Conservation (phyloP, 768 basidiomycete genomes). For the Kondoa malvinella region DNA sequence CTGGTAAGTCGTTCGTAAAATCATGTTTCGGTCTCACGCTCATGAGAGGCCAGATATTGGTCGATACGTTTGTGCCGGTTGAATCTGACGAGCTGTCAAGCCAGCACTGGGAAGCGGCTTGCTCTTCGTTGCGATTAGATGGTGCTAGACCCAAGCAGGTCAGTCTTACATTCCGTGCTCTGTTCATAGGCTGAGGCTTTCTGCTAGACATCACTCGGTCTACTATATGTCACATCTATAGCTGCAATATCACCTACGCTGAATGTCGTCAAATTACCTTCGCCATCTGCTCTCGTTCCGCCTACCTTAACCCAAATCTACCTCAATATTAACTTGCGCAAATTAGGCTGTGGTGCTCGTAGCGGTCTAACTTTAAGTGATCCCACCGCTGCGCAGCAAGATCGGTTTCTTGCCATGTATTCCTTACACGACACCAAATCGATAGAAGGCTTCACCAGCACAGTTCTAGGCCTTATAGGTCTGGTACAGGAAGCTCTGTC, state of each 20-base stretch:
- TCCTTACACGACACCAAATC: constrained; percentile 5
- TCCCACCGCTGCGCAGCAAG: constrained; percentile 17
- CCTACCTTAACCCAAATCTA: constrained; percentile 4
- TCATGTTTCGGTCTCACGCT: neutral
- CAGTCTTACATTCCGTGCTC: neutral
- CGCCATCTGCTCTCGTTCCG: constrained; percentile 8
- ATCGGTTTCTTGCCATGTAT: constrained; percentile 12
- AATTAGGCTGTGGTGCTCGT: constrained; percentile 16
- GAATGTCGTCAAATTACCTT: constrained; percentile 6
- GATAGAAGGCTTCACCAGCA: neutral
- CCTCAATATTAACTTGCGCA: constrained; percentile 18
- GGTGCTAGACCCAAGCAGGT: constrained; percentile 8
- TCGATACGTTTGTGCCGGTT: constrained; percentile 10
- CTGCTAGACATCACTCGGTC: constrained; percentile 13
- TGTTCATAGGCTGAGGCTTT: no score
- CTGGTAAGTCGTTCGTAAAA: constrained; percentile 8
- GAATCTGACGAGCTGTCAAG: neutral
- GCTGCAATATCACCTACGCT: constrained; percentile 7
- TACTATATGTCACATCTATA: constrained; percentile 12
- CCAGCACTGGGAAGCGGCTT: neutral
- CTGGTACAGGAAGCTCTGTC: constrained; percentile 21
- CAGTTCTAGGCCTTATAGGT: constrained; percentile 11
- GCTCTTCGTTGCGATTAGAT: neutral
- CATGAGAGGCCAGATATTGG: constrained; percentile 8
- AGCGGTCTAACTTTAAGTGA: constrained; percentile 10